Evolutionary conservation across 345 rosid species (phyloP).

Genomic region (Euphorbia pulcherrima): DNA sequence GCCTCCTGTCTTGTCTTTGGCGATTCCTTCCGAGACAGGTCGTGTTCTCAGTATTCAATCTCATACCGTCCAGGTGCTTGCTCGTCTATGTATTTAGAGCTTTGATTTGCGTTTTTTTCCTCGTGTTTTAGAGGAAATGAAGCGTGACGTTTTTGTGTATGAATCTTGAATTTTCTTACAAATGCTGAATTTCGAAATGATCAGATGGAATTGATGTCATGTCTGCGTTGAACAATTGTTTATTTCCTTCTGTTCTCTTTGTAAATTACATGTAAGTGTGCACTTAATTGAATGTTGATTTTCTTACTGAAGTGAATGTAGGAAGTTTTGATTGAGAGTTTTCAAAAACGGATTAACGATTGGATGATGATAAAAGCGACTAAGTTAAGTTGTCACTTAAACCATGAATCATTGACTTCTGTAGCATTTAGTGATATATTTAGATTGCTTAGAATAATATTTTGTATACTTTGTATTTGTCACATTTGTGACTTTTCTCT

Average conservation of each 20-base stretch:
- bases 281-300: background rate
- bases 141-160: background rate
- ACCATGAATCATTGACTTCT: background rate
- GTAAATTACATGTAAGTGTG: background rate
- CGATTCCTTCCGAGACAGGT: slow-evolving; percentile 88
- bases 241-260: background rate
- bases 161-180: background rate
- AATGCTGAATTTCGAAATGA: background rate
- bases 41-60: slow-evolving; percentile 98
- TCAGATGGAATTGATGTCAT: background rate
- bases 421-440: background rate
- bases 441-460: background rate
- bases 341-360: too few species aligned
- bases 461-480: background rate
- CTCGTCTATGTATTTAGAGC: background rate
- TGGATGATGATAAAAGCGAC: background rate
- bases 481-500: background rate
- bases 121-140: slow-evolving; percentile 1
- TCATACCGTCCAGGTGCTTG: slow-evolving; percentile 83
- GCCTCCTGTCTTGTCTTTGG: slow-evolving; percentile 87
- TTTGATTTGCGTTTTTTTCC: background rate
- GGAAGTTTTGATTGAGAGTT: background rate
- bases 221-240: background rate
- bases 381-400: background rate
- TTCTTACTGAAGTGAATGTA: background rate